phyloP scores from a whole-genome alignment of 345 rosid species.

The Balakata baccata region DNA sequence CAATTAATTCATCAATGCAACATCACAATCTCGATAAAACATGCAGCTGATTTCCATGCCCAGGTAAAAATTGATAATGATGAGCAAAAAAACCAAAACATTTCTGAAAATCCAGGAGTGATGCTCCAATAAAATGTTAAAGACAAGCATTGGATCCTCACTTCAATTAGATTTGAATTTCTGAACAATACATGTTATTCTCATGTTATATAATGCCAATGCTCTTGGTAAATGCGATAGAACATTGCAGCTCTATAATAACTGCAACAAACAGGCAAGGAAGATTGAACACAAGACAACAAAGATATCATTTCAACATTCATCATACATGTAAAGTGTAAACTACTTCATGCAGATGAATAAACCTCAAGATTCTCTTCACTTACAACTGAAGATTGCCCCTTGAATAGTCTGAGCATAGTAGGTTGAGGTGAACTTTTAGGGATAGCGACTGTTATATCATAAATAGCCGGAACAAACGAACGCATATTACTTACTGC shows the following conservation, averaged over 20 bases:
- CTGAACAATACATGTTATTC: neutral
- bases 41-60: neutral
- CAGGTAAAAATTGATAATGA: neutral
- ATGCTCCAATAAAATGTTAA: neutral
- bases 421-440: constrained; percentile 79
- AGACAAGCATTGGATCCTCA: neutral
- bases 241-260: neutral
- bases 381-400: constrained; percentile 84
- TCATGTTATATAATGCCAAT: neutral
- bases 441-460: constrained; percentile 82
- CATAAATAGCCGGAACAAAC: constrained; percentile 94
- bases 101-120: neutral
- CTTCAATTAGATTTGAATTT: neutral
- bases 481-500: constrained; percentile 92
- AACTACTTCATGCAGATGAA: constrained; percentile 8
- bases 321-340: neutral
- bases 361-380: constrained; percentile 12
- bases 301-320: constrained; percentile 4
- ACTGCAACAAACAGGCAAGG: neutral
- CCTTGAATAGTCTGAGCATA: constrained; percentile 77
- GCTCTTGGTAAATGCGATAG: neutral
- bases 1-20: neutral
- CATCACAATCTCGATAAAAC: neutral
- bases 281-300: neutral
- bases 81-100: neutral